Evolutionary conservation across 768 basidiomycete genomes (phyloP).

Genomic region (Rhizopogon vesiculosus): DNA sequence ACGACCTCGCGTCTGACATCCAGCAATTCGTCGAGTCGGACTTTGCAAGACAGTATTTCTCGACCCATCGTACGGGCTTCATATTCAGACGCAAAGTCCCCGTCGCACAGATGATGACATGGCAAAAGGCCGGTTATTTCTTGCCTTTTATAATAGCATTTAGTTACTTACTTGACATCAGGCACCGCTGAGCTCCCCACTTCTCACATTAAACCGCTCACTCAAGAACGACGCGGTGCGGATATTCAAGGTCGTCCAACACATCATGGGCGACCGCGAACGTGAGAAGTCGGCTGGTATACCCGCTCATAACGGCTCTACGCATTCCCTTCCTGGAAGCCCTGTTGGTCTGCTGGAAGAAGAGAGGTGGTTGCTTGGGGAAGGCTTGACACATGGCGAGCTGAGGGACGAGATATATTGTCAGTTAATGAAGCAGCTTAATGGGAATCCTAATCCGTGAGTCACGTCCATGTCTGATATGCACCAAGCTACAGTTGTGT

Average conservation of each 20-base stretch:
- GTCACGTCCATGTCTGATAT: conserved; percentile 23
- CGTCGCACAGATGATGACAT: conserved; percentile 82
- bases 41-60: conserved; percentile 85
- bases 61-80: conserved; percentile 85
- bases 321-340: conserved; percentile 41
- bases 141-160: not conserved
- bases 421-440: conserved; percentile 89
- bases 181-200: conserved; percentile 64
- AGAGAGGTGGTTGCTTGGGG: conserved; percentile 79
- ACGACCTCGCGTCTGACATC: conserved; percentile 79
- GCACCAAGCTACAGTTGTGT: not conserved
- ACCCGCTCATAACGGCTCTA: conserved; percentile 39
- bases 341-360: conserved; percentile 62
- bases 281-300: conserved; percentile 56
- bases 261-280: conserved; percentile 90
- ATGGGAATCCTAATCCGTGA: conserved; percentile 73
- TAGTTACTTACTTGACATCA: conserved; percentile 19
- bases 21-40: conserved; percentile 83
- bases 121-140: conserved; percentile 65
- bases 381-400: conserved; percentile 77
- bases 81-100: conserved; percentile 81
- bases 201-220: conserved; percentile 63
- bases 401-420: conserved; percentile 92
- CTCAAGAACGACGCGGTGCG: conserved; percentile 77
- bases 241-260: conserved; percentile 86